Evolutionary conservation across 805 yeast species (phyloP).

Genomic region (Saccharomycopsis fibuligera): DNA sequence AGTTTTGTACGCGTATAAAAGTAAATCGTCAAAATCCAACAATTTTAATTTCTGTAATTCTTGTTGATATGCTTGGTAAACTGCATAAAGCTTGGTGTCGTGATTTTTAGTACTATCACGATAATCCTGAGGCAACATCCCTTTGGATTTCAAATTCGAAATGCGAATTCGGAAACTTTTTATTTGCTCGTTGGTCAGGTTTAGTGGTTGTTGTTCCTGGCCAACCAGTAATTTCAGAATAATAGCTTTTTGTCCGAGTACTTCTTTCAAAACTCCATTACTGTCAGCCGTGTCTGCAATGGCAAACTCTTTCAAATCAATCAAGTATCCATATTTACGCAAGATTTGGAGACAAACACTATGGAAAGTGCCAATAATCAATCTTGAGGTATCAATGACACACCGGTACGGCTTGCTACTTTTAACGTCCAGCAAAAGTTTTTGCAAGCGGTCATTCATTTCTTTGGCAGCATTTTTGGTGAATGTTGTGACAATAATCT

Average conservation of each 20-base stretch:
- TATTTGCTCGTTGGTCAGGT: not conserved
- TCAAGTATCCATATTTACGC: constrained; percentile 44
- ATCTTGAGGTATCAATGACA: constrained; percentile 35
- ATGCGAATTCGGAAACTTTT: not conserved
- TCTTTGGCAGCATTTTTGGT: constrained; percentile 91
- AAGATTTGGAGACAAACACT: constrained; percentile 65
- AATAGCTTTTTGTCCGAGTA: not conserved
- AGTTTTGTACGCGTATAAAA: constrained; percentile 48
- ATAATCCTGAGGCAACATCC: constrained; percentile 8
- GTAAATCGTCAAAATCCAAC: constrained; percentile 81
- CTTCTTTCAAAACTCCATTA: constrained; percentile 36
- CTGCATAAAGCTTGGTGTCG: not conserved
- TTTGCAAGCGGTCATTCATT: constrained; percentile 56
- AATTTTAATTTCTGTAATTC: constrained; percentile 34
- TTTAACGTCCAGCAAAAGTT: no score
- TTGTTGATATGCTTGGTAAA: constrained; percentile 48
- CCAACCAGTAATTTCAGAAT: not conserved
- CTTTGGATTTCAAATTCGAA: constrained; percentile 19
- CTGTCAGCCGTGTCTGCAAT: constrained; percentile 67
- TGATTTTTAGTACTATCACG: not conserved
- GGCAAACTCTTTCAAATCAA: constrained; percentile 37
- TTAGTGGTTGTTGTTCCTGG: not conserved
- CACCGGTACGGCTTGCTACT: constrained; percentile 27
- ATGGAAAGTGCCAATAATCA: constrained; percentile 87
- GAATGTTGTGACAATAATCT: constrained; percentile 81